phyloP scores from a whole-genome alignment of 2,329 filamentous ascomycete species.

The Botryosphaeria dothidea region DNA sequence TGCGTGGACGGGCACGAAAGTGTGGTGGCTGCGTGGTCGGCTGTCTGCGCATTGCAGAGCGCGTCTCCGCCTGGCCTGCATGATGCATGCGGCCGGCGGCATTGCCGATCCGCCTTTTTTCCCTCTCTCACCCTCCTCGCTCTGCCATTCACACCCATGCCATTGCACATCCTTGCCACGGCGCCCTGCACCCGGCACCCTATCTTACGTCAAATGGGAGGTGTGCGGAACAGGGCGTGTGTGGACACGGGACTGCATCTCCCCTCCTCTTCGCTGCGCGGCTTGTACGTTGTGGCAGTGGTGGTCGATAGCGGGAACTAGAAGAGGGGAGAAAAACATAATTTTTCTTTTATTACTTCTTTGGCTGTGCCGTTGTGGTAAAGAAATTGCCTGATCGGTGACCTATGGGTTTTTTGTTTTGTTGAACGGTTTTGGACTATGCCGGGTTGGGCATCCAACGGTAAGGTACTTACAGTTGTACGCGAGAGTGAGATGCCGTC shows the following conservation, averaged over 20 bases:
- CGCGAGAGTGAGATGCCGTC: neutral
- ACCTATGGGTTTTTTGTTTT: too few species aligned
- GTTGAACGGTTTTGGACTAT: too few species aligned
- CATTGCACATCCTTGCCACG: neutral
- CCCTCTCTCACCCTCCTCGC: neutral
- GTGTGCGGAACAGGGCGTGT: neutral
- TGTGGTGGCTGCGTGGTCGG: neutral
- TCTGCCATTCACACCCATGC: neutral
- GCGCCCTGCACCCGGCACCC: neutral
- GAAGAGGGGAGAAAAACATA: neutral
- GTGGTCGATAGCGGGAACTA: neutral
- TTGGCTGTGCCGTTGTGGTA: too few species aligned
- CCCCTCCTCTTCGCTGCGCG: neutral
- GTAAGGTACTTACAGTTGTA: too few species aligned
- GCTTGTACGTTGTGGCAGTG: neutral
- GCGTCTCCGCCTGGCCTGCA: conserved; percentile 14
- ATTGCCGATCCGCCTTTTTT: conserved; percentile 13
- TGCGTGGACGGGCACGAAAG: neutral
- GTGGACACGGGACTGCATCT: neutral
- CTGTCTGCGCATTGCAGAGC: neutral
- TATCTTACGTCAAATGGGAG: conserved; percentile 8
- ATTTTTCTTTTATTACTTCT: neutral
- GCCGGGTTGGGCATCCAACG: too few species aligned
- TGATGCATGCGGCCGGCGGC: conserved; percentile 13
- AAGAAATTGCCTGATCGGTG: too few species aligned